Evolutionary conservation across 148 eudicot species (phyloP), one percentile per base, ranked within the genome.

Genomic region (Rhododendron henanense): DNA sequence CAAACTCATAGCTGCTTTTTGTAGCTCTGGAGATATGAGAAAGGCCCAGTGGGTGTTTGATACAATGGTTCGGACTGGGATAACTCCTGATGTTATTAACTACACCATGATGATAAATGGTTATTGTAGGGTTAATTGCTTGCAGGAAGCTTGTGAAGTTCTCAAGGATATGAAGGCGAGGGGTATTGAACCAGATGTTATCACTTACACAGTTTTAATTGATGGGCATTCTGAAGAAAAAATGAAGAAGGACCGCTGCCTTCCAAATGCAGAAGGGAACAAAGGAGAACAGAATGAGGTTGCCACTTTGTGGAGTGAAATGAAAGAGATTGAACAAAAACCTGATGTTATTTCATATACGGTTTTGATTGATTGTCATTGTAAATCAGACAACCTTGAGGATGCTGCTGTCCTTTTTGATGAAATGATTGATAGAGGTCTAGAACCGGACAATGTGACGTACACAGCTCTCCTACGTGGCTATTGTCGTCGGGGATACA

Each of bases 21-120:
- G 93, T 86, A 74, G 88, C 81, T 90, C 90, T 83, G 92, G 94
- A 83, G 89, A 93, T 88, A 73, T 93, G 89, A 86, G 84, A 82
- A 89, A 73, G 86, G 98, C 98, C 41, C 85, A 84, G 19, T 75
- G 77, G 94, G 87, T 91, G 76, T 93, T 93, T 86, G 90, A 92
- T 86, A 75, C 65, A 21, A 89, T 94, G 92, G 83, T 92, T 19
- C n/a, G 47, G 57, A 86, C 86, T 82, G 94, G 95, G 16, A 83
- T 90, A 41, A 63, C 28, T 63, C 94, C 95, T 23, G 98, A 95
- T 90, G 86, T 89, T 44, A 84, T 91, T 81, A 92, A 88, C 80
- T 94, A 94, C 92, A 95, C 95, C 31, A 93, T 90, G 37, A 91
- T 95, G 96, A 82, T 95, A 69, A 87, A 93, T 81, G 96, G 98